Base-by-base conservation (phyloP, 768 basidiomycete species). In the Pisolithus sp. region DNA sequence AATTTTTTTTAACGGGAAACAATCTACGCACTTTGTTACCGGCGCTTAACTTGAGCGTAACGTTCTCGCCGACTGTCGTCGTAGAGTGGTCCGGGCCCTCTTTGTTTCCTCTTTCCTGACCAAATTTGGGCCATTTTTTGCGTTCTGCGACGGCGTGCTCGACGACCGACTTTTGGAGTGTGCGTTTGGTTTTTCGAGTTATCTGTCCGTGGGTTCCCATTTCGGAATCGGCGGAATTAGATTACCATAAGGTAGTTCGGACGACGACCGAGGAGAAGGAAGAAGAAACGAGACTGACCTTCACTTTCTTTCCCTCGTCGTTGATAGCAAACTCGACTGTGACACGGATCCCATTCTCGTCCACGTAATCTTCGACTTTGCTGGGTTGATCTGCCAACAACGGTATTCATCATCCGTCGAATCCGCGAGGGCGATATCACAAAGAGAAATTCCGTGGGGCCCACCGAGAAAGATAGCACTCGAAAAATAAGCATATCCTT, bases 251-350 rank as follows among this genome's bases (percentile, higher is more conserved):
- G 40, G 12, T 9, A 24, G 26, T 1, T 26, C 26, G 26, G 26
- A 26, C 5, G 26, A 26, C 5, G 26, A 26, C 7, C 5, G 26
- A 26, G 26, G 9, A 13, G 12, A 23, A 21, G 7, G 21, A 26
- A 15, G 26, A 36, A 34, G 30, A 1, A 28, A 1, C 4, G 26
- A 43, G 31, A 40, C 5, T 6, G 15, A 89, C 93, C 76, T 98
- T 99, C 66, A 98, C 82, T 66, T 89, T 93, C 72, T 93, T 92
- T 7, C 93, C 95, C 26, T 94, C 86, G 31, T 98, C 95, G 59
- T 97, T 93, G 48, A 88, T 68, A 24, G 76, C 75, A 68, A 87
- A 93, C 63, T 92, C 91, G 43, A 89, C 75, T 0, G 82, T 86
- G n/a, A 86, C 86, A 18, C 89, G 79, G 59, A 97, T 77, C 1